Conservation (phyloP, 257 asterid genomes). For the Ajuga chamaepitys region DNA sequence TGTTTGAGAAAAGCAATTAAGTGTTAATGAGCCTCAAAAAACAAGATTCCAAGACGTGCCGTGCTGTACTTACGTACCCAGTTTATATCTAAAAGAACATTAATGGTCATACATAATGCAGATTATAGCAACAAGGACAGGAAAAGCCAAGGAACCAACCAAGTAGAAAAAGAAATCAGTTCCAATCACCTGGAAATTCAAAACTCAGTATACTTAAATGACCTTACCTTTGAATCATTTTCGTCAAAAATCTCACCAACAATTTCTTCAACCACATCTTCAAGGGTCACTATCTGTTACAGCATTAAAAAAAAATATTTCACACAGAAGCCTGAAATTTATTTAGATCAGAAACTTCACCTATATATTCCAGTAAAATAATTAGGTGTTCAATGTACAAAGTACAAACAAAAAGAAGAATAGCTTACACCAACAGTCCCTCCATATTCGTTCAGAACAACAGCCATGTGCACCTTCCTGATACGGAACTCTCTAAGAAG, state of each 20-base stretch:
- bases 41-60: not conserved
- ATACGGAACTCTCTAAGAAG: slow-evolving; percentile 99
- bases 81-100: not conserved
- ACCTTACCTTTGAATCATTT: slow-evolving; percentile 90
- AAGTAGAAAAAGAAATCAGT: not conserved
- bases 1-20: too few species aligned
- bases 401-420: not conserved
- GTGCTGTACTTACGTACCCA: not conserved
- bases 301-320: slow-evolving; percentile 13
- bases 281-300: slow-evolving; percentile 91
- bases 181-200: not conserved
- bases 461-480: slow-evolving; percentile 99
- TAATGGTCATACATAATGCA: not conserved
- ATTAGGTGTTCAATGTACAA: not conserved
- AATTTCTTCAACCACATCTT: slow-evolving; percentile 98
- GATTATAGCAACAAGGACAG: not conserved
- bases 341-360: slow-evolving; percentile 8
- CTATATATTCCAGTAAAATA: not conserved
- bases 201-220: not conserved
- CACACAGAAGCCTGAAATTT: slow-evolving; percentile 13
- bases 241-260: slow-evolving; percentile 99
- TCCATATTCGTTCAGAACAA: slow-evolving; percentile 96
- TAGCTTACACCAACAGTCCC: slow-evolving; percentile 94
- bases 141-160: slow-evolving; percentile 7
- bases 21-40: not conserved